phyloP scores from a whole-genome alignment of 2,329 filamentous ascomycete genomes.

The Ophiostoma triangulosporum region DNA sequence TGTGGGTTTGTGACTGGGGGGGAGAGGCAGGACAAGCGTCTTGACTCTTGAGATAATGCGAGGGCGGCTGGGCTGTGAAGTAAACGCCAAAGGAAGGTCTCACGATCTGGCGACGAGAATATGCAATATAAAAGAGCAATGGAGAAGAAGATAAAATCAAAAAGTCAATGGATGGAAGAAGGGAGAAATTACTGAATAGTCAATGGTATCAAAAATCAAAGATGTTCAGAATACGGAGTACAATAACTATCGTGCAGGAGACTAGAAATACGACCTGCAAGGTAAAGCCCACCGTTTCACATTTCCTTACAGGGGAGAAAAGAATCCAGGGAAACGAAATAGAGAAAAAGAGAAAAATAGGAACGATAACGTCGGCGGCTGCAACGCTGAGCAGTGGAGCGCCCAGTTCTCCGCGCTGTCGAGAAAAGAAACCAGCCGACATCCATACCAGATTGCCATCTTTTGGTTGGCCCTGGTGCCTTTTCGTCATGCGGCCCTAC shows the following conservation, averaged over 20 bases:
- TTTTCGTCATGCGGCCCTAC: neutral
- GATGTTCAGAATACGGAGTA: neutral
- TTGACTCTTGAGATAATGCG: neutral
- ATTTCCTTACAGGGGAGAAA: neutral
- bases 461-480: neutral
- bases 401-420: neutral
- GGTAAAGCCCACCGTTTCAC: slow-evolving; percentile 1
- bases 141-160: neutral
- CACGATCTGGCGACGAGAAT: neutral
- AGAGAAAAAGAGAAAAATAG: neutral
- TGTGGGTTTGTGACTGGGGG: neutral
- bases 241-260: too few species aligned
- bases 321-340: neutral
- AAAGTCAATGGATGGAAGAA: neutral
- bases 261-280: neutral
- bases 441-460: neutral
- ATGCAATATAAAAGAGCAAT: neutral
- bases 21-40: neutral
- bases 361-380: neutral
- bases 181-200: neutral
- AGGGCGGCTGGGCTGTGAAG: neutral
- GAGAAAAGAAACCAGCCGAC: too few species aligned
- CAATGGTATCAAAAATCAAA: neutral
- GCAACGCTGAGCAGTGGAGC: neutral
- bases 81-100: neutral